These are phyloP conservation scores for Aurantiochytrium sp. DNA, from an alignment of 108 stramenopile genomes.

Conservation along the genomic window DNA sequence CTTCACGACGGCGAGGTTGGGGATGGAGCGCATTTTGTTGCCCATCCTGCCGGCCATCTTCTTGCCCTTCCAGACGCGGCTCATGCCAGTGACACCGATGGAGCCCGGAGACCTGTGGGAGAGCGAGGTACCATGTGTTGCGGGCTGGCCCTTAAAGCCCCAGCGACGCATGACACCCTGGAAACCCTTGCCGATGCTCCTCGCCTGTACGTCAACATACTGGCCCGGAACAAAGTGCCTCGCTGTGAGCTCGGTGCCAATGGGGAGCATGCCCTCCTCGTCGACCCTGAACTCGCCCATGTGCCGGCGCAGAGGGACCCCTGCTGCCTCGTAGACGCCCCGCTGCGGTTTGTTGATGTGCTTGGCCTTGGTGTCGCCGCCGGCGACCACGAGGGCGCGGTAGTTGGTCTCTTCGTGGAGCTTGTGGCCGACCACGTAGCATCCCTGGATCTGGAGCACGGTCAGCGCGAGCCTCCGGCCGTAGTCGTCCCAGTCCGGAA, in stretches of 20 bases:
- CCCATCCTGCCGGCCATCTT: constrained; percentile 99
- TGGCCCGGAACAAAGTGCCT: constrained; percentile 96
- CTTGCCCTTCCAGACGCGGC: constrained; percentile 94
- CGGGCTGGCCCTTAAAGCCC: constrained; percentile 83
- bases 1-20: constrained; percentile 80
- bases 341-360: constrained; percentile 66
- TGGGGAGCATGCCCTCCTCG: constrained; percentile 65
- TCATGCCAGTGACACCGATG: constrained; percentile 80
- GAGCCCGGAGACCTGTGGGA: constrained; percentile 82
- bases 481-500: constrained; percentile 92
- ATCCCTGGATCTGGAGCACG: constrained; percentile 74
- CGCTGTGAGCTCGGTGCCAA: constrained; percentile 76
- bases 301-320: neutral
- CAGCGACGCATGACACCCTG: constrained; percentile 96
- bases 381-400: constrained; percentile 78
- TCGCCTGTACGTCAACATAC: constrained; percentile 84
- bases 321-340: constrained; percentile 38
- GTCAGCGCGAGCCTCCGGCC: constrained; percentile 88
- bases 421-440: constrained; percentile 50
- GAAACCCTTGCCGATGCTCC: constrained; percentile 93
- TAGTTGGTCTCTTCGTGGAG: constrained; percentile 76
- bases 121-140: constrained; percentile 85
- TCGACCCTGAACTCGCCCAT: constrained; percentile 57
- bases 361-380: constrained; percentile 84
- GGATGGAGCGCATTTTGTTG: constrained; percentile 69